phyloP scores from a whole-genome alignment of 164 flowering plant genomes.

The Umbilicus rupestris region DNA sequence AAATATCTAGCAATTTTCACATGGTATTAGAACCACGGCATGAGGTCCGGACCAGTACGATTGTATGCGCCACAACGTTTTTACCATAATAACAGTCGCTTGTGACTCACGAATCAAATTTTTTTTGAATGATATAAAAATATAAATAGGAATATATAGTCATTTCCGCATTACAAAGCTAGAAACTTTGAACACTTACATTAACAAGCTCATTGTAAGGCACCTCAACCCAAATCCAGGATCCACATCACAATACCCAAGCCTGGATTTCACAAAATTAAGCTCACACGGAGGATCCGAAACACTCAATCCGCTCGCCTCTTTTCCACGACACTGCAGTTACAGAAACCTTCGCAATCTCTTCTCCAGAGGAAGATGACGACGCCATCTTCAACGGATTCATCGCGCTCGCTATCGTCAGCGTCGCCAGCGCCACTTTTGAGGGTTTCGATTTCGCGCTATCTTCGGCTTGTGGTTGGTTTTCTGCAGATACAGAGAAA shows the following conservation, averaged over 20 bases:
- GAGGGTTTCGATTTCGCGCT: neutral
- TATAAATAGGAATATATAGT: too few species aligned
- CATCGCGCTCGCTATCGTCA: constrained; percentile 20
- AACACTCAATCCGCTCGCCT: constrained; percentile 51
- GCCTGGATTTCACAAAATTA: constrained; percentile 54
- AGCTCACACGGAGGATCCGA: constrained; percentile 70
- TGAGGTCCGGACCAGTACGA: too few species aligned
- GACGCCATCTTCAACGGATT: constrained; percentile 18
- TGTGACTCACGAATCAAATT: too few species aligned
- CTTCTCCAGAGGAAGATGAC: constrained; percentile 7
- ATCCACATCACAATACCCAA: constrained; percentile 67
- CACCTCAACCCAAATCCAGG: constrained; percentile 48
- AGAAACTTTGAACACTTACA: constrained; percentile 32
- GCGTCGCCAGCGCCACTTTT: constrained; percentile 33
- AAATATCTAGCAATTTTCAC: too few species aligned
- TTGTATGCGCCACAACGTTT: too few species aligned
- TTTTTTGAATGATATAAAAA: too few species aligned
- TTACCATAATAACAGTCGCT: too few species aligned
- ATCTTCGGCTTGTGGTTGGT: constrained; percentile 9
- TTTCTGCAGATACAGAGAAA: neutral
- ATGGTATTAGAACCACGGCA: too few species aligned
- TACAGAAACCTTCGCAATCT: constrained; percentile 11
- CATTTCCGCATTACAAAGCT: too few species aligned
- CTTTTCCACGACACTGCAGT: constrained; percentile 13
- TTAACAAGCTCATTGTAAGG: constrained; percentile 65